These are phyloP conservation scores for Cavenderia fasciculata DNA, from an alignment of 78 protist genomes.

Conservation along the genomic window DNA sequence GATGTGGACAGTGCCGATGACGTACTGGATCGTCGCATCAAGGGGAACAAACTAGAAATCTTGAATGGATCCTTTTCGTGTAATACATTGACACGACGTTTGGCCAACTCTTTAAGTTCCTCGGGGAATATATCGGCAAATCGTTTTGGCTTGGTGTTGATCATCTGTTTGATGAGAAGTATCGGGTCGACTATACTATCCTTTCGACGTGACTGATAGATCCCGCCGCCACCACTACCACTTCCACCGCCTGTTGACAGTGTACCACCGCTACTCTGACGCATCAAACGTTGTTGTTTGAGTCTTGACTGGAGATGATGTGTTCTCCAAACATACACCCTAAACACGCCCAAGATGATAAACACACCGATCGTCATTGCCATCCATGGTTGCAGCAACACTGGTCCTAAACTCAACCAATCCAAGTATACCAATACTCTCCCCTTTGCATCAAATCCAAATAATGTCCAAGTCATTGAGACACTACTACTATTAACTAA, in stretches of 20 bases:
- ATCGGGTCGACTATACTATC: constrained; percentile 67
- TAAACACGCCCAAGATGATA: constrained; percentile 35
- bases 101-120: constrained; percentile 52
- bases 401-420: too few species aligned
- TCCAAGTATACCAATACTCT: not conserved
- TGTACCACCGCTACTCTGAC: too few species aligned
- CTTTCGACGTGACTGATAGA: constrained; percentile 23
- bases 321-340: constrained; percentile 64
- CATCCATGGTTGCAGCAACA: constrained; percentile 78
- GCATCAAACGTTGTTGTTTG: not conserved
- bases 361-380: constrained; percentile 76
- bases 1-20: constrained; percentile 8
- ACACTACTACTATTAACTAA: not conserved
- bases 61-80: constrained; percentile 60
- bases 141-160: constrained; percentile 63
- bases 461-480: not conserved
- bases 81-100: constrained; percentile 43
- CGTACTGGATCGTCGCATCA: not conserved
- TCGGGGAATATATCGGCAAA: constrained; percentile 68
- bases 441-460: constrained; percentile 5
- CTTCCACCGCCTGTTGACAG: not conserved
- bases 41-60: constrained; percentile 35
- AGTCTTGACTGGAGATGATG: not conserved
- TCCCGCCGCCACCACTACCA: too few species aligned
- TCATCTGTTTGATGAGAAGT: constrained; percentile 59